These are phyloP conservation scores for Ustilago loliicola DNA, from an alignment of 1,284 basidiomycete genomes.

Conservation along the genomic window DNA sequence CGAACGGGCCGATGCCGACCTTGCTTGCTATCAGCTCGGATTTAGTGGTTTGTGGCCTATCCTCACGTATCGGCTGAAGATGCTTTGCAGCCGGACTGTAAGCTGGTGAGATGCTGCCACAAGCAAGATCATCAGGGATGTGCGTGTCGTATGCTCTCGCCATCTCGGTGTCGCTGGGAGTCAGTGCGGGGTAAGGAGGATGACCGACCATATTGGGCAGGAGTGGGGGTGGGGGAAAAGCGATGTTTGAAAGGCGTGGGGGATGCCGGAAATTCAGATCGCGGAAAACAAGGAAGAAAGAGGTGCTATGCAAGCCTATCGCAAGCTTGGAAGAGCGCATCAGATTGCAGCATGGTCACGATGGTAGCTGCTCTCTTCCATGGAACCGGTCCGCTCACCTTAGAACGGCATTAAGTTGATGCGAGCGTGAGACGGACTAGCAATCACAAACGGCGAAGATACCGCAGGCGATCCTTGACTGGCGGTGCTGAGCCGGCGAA, in stretches of 20 bases:
- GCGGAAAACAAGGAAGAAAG: background rate
- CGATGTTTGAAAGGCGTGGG: conserved; percentile 3
- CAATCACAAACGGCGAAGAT: background rate
- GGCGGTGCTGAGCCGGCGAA: background rate
- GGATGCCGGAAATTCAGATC: background rate
- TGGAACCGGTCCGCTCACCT: background rate
- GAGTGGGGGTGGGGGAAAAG: conserved; percentile 5
- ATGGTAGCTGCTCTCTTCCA: background rate
- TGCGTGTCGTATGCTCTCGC: no score
- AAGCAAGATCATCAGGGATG: no score
- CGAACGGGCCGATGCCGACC: conserved; percentile 26
- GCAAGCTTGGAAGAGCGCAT: background rate
- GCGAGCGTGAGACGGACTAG: background rate
- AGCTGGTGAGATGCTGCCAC: no score
- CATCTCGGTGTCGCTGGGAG: background rate
- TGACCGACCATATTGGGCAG: conserved; percentile 15
- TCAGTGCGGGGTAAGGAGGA: conserved; percentile 6
- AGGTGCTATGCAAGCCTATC: background rate
- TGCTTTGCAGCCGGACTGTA: no score
- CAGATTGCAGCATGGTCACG: conserved; percentile 6
- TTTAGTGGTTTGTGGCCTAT: background rate
- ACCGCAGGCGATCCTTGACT: background rate
- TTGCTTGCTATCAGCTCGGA: conserved; percentile 8
- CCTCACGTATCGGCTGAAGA: background rate
- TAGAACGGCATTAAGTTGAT: background rate